A percentile compares a stretch with the other conserved stretches of the same genome.
These are phyloP conservation scores for Ophiosphaerella korrae DNA, from an alignment of 2,329 filamentous ascomycete genomes.

Conservation along the genomic window DNA sequence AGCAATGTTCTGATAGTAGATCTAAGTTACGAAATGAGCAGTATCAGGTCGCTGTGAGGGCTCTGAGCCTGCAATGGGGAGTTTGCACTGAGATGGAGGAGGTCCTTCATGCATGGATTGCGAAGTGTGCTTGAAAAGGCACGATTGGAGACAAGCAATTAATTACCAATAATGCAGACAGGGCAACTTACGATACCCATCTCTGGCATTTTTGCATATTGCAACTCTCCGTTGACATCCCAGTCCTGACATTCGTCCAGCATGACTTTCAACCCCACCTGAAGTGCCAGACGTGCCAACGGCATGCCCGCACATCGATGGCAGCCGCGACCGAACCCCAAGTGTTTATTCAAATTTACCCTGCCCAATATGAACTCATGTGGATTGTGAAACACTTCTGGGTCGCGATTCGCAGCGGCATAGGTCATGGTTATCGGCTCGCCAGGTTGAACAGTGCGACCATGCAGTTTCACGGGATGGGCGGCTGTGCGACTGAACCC, in stretches of 20 bases:
- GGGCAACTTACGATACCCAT: background rate
- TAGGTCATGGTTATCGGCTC: conserved; percentile 1
- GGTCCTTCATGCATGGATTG: background rate
- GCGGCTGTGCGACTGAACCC: background rate
- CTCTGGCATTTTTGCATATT: background rate
- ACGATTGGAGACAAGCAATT: background rate
- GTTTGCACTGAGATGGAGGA: background rate
- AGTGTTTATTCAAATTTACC: background rate
- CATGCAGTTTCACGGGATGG: background rate
- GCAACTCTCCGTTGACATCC: background rate
- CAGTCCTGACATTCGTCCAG: background rate
- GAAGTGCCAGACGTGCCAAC: background rate
- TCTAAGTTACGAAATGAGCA: background rate
- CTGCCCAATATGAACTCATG: background rate
- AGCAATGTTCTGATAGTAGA: background rate
- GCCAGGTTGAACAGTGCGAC: background rate
- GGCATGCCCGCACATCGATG: conserved; percentile 1
- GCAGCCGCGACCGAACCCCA: background rate
- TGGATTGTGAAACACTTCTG: background rate
- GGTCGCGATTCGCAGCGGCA: background rate
- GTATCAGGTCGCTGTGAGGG: background rate
- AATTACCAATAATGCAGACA: background rate
- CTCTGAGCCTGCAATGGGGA: background rate
- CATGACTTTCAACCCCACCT: background rate
- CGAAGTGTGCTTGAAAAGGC: background rate